These are phyloP conservation scores for Chrysosporium keratinophilum DNA, from an alignment of 2,329 filamentous ascomycete genomes.

Conservation along the genomic window DNA sequence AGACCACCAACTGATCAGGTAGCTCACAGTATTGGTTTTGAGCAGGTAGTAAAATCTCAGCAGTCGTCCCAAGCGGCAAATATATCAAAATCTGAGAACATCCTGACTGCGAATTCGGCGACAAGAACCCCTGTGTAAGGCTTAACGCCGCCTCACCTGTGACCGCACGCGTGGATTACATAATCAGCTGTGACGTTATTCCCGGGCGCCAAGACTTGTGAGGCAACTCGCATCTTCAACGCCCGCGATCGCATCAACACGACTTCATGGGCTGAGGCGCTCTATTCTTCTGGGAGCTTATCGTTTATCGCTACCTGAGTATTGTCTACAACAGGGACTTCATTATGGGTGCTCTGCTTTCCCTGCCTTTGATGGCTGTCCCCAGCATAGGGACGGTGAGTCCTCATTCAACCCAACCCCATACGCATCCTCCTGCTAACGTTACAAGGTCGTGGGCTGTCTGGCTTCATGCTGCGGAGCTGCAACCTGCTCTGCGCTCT, in stretches of 20 bases:
- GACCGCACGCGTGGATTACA: neutral
- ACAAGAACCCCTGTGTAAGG: neutral
- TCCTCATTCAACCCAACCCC: slow-evolving; percentile 18
- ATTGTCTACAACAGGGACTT: neutral
- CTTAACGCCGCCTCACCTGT: neutral
- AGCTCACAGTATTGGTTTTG: neutral
- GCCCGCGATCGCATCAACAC: neutral
- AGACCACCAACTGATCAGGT: too few relatives aligned
- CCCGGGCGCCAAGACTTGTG: neutral
- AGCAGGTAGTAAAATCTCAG: too few relatives aligned
- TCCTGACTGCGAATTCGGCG: neutral
- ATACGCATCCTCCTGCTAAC: slow-evolving; percentile 10
- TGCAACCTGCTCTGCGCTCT: slow-evolving; percentile 90
- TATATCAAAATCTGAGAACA: neutral
- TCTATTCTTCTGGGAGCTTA: neutral
- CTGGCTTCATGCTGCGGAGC: slow-evolving; percentile 85
- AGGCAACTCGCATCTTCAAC: neutral
- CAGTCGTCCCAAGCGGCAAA: neutral
- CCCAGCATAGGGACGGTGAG: slow-evolving; percentile 78
- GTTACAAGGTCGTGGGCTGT: slow-evolving; percentile 6
- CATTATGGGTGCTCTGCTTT: slow-evolving; percentile 81
- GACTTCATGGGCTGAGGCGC: neutral
- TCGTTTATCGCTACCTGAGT: neutral
- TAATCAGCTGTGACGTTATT: neutral
- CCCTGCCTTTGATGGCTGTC: slow-evolving; percentile 76